Base-by-base conservation (phyloP, 768 basidiomycete genomes). In the Podaxis mareebaensis region DNA sequence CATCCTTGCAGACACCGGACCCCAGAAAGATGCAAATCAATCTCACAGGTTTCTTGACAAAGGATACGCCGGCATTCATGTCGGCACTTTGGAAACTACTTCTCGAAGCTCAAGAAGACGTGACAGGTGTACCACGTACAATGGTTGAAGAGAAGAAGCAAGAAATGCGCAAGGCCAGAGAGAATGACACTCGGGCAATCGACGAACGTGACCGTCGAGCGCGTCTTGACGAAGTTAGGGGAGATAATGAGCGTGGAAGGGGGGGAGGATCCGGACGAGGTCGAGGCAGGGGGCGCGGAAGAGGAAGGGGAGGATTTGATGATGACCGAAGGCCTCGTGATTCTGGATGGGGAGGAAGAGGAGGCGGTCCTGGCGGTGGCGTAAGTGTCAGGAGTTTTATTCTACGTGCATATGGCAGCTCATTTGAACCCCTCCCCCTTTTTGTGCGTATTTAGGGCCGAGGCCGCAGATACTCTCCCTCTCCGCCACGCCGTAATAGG, bases 11-110 rank as follows among this genome's bases (percentile, higher is more conserved):
- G 94, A 87, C 84, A 4, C 93, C 94, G 11, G 96, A 99, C 75
- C 93, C 95, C 4, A 89, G 87, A 74, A 95, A 92, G 78, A 95
- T 99, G 89, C 95, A 98, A 76, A 95, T 99, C 65, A 89, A 90
- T 70, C 77, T 99, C 26, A 92, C 91, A 2, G 96, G 96, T 7
- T 99, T 99, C 75, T 83, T 99, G 63, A 92, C 92, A 3, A 86
- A 89, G 66, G 86, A 93, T 63, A 97, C 97, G 0, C 80, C 92
- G 0, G 74, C 80, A 0, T 99, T 99, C 76, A 97, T 97, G 95
- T 74, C 78, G 4, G 82, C 88, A 0, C 83, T 99, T 0, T 99
- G 97, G 97, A 87, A 82, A 26, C 81, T 99, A 4, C 80, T 99
- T n/a, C 79, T 99, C 3, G 95, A 96, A 67, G 97, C 97, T 3